Evolutionary conservation across 495 filamentous ascomycete genomes (phyloP).

Genomic region (Daldinia grandis): DNA sequence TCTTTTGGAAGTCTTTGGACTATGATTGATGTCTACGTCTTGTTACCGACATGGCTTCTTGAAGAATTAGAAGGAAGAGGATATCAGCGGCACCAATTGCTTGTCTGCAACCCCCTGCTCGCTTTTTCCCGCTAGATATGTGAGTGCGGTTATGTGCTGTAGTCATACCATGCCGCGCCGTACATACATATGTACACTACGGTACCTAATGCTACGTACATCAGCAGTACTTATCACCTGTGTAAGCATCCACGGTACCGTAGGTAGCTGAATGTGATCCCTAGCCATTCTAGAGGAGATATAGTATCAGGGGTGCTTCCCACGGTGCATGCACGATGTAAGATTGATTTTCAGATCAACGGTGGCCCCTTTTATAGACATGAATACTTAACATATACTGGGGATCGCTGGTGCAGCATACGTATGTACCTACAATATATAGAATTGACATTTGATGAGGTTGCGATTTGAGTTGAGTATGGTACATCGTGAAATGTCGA

Average conservation of each 20-base stretch:
- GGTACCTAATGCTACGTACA: slow-evolving; percentile 36
- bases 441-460: background rate
- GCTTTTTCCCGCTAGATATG: slow-evolving; percentile 41
- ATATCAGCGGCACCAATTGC: slow-evolving; percentile 33
- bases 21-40: slow-evolving; percentile 16
- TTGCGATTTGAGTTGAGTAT: slow-evolving; percentile 4
- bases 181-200: slow-evolving; percentile 38
- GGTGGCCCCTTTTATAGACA: slow-evolving; percentile 36
- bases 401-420: slow-evolving; percentile 23
- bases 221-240: slow-evolving; percentile 24
- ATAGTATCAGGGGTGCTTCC: slow-evolving; percentile 39
- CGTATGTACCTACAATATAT: slow-evolving; percentile 17
- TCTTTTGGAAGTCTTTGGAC: slow-evolving; percentile 28
- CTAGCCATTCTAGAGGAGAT: slow-evolving; percentile 33
- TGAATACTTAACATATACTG: slow-evolving; percentile 26
- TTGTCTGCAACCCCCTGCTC: slow-evolving; percentile 32
- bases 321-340: slow-evolving; percentile 50
- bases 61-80: slow-evolving; percentile 18
- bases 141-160: slow-evolving; percentile 45
- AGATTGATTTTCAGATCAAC: slow-evolving; percentile 48
- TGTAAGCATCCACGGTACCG: slow-evolving; percentile 15
- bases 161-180: slow-evolving; percentile 42
- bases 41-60: slow-evolving; percentile 25
- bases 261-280: slow-evolving; percentile 28
- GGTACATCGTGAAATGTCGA: slow-evolving; percentile 5